Conservation (phyloP, 2,329 filamentous ascomycete species). For the Colletotrichum sp. region DNA sequence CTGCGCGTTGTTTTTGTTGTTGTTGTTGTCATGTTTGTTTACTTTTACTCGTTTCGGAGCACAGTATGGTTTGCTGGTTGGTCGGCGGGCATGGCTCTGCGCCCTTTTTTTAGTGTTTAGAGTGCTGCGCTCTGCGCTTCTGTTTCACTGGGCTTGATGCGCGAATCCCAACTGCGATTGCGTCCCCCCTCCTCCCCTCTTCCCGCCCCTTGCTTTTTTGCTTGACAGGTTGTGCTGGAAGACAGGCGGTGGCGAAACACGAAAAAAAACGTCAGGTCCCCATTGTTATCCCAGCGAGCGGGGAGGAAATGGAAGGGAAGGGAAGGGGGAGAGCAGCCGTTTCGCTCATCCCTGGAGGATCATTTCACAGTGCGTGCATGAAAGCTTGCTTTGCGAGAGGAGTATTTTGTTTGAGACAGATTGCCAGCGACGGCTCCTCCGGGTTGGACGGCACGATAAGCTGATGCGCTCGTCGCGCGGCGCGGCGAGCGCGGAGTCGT, state of each 20-base stretch:
- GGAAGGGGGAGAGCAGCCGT: not conserved
- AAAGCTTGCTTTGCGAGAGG: not conserved
- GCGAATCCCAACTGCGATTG: not conserved
- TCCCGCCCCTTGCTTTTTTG: not conserved
- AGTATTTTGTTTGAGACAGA: not conserved
- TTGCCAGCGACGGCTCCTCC: not conserved
- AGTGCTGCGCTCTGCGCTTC: not conserved
- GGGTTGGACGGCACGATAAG: not conserved
- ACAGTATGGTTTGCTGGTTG: not conserved
- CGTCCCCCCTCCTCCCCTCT: not conserved
- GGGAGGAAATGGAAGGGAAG: not conserved
- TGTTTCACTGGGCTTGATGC: not conserved
- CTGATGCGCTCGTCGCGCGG: not conserved
- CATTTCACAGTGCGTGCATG: not conserved
- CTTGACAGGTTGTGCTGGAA: not conserved
- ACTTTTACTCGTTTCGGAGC: not conserved
- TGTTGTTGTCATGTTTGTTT: not conserved
- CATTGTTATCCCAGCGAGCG: not conserved
- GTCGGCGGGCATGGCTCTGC: not conserved
- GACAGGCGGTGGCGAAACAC: not conserved
- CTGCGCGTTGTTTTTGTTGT: not conserved
- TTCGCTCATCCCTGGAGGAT: not conserved
- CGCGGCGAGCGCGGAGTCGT: not conserved
- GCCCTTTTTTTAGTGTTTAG: not conserved
- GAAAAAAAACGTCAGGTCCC: not conserved